Conservation (phyloP, 371 early-diverging fungal genomes). For the Choanephora cucurbitarum region DNA sequence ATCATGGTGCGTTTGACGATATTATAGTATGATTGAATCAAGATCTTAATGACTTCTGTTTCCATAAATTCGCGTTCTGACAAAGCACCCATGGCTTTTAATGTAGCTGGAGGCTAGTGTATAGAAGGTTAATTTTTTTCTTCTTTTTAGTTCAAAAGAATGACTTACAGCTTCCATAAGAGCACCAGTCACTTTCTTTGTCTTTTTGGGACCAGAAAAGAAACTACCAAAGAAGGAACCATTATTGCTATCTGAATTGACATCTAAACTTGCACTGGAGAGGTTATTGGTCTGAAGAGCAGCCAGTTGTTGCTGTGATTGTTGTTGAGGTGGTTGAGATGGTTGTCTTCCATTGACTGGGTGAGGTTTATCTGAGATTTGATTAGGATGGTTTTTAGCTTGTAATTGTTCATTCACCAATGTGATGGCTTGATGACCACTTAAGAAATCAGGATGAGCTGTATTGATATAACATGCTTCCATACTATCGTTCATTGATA, state of each 20-base stretch:
- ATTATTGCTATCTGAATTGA: conserved; percentile 20
- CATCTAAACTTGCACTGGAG: conserved; percentile 16
- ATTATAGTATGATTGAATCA: conserved; percentile 95
- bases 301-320: conserved; percentile 29
- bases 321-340: not conserved
- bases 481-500: conserved; percentile 57
- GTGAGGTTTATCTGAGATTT: conserved; percentile 56
- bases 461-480: conserved; percentile 98
- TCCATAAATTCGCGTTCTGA: conserved; percentile 97
- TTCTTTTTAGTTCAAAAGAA: not conserved
- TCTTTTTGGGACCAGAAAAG: conserved; percentile 80
- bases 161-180: conserved; percentile 72
- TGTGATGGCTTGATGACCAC: conserved; percentile 94
- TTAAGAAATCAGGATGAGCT: conserved; percentile 97
- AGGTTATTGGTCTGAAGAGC: conserved; percentile 31
- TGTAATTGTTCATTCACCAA: conserved; percentile 84
- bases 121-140: not conserved
- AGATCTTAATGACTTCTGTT: conserved; percentile 97
- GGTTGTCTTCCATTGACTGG: conserved; percentile 17
- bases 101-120: conserved; percentile 83
- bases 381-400: conserved; percentile 51
- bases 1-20: conserved; percentile 97
- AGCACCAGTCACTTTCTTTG: conserved; percentile 58
- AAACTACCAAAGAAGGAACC: conserved; percentile 96
- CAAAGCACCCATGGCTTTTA: conserved; percentile 93